phyloP scores from a whole-genome alignment of 345 rosid genomes.

The Microthlaspi erraticum region DNA sequence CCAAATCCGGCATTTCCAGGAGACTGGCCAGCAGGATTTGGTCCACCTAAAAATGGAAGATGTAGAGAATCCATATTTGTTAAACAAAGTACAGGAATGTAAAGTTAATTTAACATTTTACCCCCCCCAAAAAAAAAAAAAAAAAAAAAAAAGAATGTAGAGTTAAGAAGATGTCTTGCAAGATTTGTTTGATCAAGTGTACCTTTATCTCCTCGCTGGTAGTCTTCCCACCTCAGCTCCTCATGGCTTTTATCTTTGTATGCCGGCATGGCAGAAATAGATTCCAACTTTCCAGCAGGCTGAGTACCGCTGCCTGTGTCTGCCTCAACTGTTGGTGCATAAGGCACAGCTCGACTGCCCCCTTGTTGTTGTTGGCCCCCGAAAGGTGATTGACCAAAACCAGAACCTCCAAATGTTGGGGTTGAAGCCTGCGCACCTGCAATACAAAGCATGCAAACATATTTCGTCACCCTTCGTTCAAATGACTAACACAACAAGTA shows the following conservation, averaged over 20 bases:
- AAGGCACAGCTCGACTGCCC: conserved; percentile 81
- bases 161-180: conserved; percentile 16
- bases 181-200: conserved; percentile 25
- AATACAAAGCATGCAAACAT: conserved; percentile 36
- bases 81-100: conserved; percentile 19
- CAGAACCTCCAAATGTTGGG: conserved; percentile 63
- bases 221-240: conserved; percentile 97
- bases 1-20: conserved; percentile 64
- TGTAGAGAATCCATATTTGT: conserved; percentile 13
- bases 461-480: conserved; percentile 25
- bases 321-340: conserved; percentile 73
- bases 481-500: conserved; percentile 18
- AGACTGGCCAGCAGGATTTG: conserved; percentile 65
- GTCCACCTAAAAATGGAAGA: conserved; percentile 69
- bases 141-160: too few species aligned
- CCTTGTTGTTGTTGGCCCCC: conserved; percentile 74
- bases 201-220: conserved; percentile 99
- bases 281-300: conserved; percentile 82
- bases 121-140: too few species aligned
- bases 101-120: too few species aligned
- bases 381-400: conserved; percentile 61
- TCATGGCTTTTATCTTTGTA: conserved; percentile 93
- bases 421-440: conserved; percentile 76
- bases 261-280: conserved; percentile 90
- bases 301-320: conserved; percentile 65